Evolutionary conservation across 2,329 filamentous ascomycete genomes (phyloP), one percentile per base, ranked within the genome.

Genomic region (Chaetomiaceae sp.): DNA sequence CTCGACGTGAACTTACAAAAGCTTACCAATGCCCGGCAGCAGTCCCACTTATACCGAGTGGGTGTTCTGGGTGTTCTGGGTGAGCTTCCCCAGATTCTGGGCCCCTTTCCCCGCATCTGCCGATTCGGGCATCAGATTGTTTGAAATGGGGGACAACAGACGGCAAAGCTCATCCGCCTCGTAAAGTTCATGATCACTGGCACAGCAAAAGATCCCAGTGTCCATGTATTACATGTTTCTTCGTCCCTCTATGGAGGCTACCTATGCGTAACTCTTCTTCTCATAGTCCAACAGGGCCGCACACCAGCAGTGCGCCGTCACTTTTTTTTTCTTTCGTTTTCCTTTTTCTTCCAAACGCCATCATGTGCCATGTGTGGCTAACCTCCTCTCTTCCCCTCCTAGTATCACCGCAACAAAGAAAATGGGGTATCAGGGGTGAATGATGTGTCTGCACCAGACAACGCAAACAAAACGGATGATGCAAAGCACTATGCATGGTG

Each of bases 401-500:
- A 33, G 23, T 5, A 39, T 31, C 15, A 9, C 33, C 7, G 36
- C 8, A 38, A n/a, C 22, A 39, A 44, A 5, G 39, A 11, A 44
- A 43, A 55, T 20, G 31, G 25, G 51, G 51, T 48, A 52, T 51
- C 48, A 51, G 17, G 47, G 54, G 47, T 54, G n/a, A 61, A 52
- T 44, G 38, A 53, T 45, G 46, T 33, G n/a, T n/a, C n/a, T n/a
- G 39, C 46, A 48, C 54, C 17, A 53, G 33, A 40, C 45, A 54
- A 52, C 54, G 49, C 49, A 58, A 31, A 55, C 40, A 31, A 46
- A 45, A 37, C 51, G 47, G 55, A 58, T 62, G 53, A 22, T 39
- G 15, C n/a, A 37, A 46, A 33, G 43, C 15, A 47, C 14, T 19
- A 14, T 17, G 36, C 33, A 11, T 15, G 19, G 59, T 63, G 61